These are phyloP conservation scores for Eimeria maxima DNA, from an alignment of 169 alveolate species.

Conservation along the genomic window DNA sequence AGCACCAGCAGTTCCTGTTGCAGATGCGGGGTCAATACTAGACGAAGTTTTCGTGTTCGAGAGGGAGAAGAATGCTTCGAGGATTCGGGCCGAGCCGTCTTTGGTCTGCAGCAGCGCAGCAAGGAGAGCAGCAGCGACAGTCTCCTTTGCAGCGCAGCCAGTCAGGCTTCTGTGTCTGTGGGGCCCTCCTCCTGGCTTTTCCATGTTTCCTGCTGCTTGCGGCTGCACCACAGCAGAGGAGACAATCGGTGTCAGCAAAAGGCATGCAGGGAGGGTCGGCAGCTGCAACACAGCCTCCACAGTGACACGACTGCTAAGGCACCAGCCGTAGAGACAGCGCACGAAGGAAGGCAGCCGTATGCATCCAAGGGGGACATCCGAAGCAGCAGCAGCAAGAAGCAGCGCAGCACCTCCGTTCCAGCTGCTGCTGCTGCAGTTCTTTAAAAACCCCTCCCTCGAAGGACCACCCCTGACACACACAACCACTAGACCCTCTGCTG, in stretches of 20 bases:
- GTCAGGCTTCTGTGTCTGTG: not conserved
- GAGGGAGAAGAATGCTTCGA: not conserved
- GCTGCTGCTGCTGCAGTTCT: not conserved
- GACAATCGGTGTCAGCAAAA: conserved; percentile 53
- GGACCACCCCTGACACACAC: conserved; percentile 44
- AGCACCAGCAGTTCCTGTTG: conserved; percentile 8
- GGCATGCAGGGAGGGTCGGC: conserved; percentile 54
- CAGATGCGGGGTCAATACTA: not conserved
- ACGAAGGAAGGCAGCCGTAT: conserved; percentile 58
- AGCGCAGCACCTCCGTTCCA: conserved; percentile 20
- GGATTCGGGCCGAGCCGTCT: not conserved
- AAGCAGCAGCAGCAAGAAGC: conserved; percentile 56
- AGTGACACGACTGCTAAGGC: conserved; percentile 34
- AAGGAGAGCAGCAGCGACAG: not conserved
- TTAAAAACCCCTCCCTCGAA: not conserved
- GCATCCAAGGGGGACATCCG: conserved; percentile 69
- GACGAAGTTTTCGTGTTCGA: not conserved
- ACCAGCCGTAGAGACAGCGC: conserved; percentile 68
- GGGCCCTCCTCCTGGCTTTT: not conserved
- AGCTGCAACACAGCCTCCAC: conserved; percentile 8
- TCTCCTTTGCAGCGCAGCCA: not conserved
- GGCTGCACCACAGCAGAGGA: conserved; percentile 1
- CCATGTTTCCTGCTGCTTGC: not conserved
- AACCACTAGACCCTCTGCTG: conserved; percentile 62
- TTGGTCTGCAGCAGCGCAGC: conserved; percentile 60